Evolutionary conservation across 2,329 filamentous ascomycete genomes (phyloP), one percentile per base, ranked within the genome.

Genomic region (Penicillium rolfsii): DNA sequence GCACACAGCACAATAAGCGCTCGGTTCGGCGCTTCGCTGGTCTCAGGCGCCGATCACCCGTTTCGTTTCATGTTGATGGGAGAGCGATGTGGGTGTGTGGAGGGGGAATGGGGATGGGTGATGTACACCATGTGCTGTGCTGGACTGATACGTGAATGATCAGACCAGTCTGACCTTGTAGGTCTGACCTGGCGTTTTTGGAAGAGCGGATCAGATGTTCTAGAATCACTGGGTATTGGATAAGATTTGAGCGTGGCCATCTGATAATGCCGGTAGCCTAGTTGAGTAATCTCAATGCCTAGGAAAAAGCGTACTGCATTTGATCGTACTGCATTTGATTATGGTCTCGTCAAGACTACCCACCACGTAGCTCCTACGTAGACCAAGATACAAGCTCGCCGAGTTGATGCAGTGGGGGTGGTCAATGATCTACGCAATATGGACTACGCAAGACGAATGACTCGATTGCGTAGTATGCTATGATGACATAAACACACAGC

Each of bases 11-110:
- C 38, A 1, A 16, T 19, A 14, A n/a, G 48, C 48, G 30, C 48
- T 16, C 12, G 35, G n/a, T 19, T 12, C 24, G n/a, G n/a, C 26
- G 28, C 46, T 22, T n/a, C 28, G 22, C 41, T 19, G 28, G 30
- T 56, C 14, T 59, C 61, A 62, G 43, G 33, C 38, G 64, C 63
- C 60, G 65, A 67, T 67, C 65, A 55, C 53, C 62, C 62, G 33
- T 66, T 63, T 66, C 54, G 33, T 66, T 66, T 66, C 54, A 52
- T 35, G 53, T 58, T 33, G 48, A 57, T 62, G 61, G 62, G 59
- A 52, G 58, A 41, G 7, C 19, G 26, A 33, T 45, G 35, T 36
- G 35, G 38, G 22, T 30, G 8, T 49, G 24, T 26, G 5, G 24
- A 49, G 30, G 14, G 45, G 45, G 12, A 12, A 36, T 36, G 19